These are phyloP conservation scores for Venturia nashicola DNA, from an alignment of 2,329 filamentous ascomycete species.

Conservation along the genomic window DNA sequence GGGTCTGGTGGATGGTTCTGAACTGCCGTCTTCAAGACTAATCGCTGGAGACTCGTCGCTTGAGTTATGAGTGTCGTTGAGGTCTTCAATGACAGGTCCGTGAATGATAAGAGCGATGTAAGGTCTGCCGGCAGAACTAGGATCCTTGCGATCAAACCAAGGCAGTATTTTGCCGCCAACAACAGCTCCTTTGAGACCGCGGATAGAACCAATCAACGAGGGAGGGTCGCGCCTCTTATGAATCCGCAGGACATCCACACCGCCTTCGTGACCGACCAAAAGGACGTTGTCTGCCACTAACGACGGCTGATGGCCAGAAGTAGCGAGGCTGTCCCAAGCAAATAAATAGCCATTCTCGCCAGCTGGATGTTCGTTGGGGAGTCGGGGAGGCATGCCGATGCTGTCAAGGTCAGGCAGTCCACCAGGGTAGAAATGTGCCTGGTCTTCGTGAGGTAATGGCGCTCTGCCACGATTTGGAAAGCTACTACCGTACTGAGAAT, in stretches of 20 bases:
- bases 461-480: slow-evolving; percentile 39
- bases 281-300: slow-evolving; percentile 48
- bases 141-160: slow-evolving; percentile 46
- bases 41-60: slow-evolving; percentile 24
- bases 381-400: slow-evolving; percentile 15
- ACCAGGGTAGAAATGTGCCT: slow-evolving; percentile 57
- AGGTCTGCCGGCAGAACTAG: slow-evolving; percentile 46
- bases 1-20: slow-evolving; percentile 24
- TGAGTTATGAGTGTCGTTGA: slow-evolving; percentile 19
- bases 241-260: slow-evolving; percentile 62
- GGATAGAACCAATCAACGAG: slow-evolving; percentile 54
- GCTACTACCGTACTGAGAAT: slow-evolving; percentile 31
- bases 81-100: slow-evolving; percentile 50
- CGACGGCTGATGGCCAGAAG: slow-evolving; percentile 31
- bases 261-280: slow-evolving; percentile 68
- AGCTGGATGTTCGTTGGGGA: slow-evolving; percentile 16
- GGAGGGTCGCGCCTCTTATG: slow-evolving; percentile 54
- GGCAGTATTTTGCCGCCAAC: slow-evolving; percentile 73
- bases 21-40: slow-evolving; percentile 21
- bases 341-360: slow-evolving; percentile 66
- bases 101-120: slow-evolving; percentile 71
- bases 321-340: slow-evolving; percentile 60
- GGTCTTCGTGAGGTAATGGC: slow-evolving; percentile 63
- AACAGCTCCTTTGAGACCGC: slow-evolving; percentile 68
- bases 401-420: slow-evolving; percentile 61